Evolutionary conservation across 1,284 basidiomycete genomes (phyloP).

Genomic region (Meripilus lineatus): DNA sequence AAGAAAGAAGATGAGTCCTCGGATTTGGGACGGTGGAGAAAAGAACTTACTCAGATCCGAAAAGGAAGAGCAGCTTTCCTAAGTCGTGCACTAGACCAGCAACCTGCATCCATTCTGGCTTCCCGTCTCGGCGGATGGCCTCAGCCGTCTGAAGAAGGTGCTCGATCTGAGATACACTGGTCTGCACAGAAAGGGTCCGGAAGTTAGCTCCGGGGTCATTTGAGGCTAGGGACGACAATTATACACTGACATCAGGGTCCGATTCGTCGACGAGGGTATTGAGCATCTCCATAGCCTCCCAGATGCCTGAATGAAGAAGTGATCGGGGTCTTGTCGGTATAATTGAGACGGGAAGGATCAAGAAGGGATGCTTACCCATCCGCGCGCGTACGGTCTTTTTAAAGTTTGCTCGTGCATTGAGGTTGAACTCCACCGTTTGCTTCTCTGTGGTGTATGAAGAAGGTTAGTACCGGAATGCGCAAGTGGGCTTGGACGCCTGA

Average conservation of each 20-base stretch:
- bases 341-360: slow-evolving; percentile 5
- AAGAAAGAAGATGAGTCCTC: slow-evolving; percentile 2
- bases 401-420: slow-evolving; percentile 71
- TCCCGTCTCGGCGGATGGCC: slow-evolving; percentile 84
- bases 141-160: slow-evolving; percentile 91
- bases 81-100: slow-evolving; percentile 87
- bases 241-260: slow-evolving; percentile 68
- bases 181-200: slow-evolving; percentile 35
- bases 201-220: slow-evolving; percentile 9
- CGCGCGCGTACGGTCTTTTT: slow-evolving; percentile 57
- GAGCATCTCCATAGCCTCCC: slow-evolving; percentile 90
- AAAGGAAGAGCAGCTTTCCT: slow-evolving; percentile 79
- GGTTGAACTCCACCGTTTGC: slow-evolving; percentile 84
- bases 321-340: slow-evolving; percentile 3
- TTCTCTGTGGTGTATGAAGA: slow-evolving; percentile 48
- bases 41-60: slow-evolving; percentile 58
- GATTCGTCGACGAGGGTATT: slow-evolving; percentile 87
- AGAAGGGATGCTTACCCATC: slow-evolving; percentile 41
- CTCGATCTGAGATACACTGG: slow-evolving; percentile 80
- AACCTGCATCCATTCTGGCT: slow-evolving; percentile 89
- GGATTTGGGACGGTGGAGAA: slow-evolving; percentile 3
- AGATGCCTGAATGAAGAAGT: slow-evolving; percentile 40
- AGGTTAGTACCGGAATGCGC: not conserved
- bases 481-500: slow-evolving; percentile 24
- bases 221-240: slow-evolving; percentile 14